These are phyloP conservation scores for Diaporthe citri DNA, from an alignment of 2,329 filamentous ascomycete species.

Conservation along the genomic window DNA sequence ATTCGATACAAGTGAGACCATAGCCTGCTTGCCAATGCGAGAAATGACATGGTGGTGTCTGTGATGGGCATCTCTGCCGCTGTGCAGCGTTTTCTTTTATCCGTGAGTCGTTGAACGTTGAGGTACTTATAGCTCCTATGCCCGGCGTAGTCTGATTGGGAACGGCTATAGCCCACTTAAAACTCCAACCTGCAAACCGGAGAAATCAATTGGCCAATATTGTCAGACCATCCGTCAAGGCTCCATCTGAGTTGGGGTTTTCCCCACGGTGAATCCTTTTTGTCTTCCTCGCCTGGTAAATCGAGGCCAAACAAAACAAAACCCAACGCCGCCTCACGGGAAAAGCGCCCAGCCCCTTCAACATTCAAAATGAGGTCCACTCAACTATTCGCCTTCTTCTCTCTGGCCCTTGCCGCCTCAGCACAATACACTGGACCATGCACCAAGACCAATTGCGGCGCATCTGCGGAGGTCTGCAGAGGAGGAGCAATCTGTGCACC, in stretches of 20 bases:
- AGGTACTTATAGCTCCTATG: neutral
- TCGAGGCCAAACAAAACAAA: neutral
- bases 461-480: constrained; percentile 3
- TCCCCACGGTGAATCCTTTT: neutral
- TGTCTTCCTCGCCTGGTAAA: neutral
- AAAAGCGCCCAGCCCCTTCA: too few species aligned
- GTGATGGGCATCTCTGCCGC: neutral
- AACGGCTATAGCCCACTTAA: neutral
- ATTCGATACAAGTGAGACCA: constrained; percentile 10
- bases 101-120: neutral
- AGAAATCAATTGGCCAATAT: neutral
- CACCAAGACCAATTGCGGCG: constrained; percentile 11
- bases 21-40: constrained; percentile 19
- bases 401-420: neutral
- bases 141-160: neutral
- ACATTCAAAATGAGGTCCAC: neutral
- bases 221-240: neutral
- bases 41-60: neutral
- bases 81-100: neutral
- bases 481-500: constrained; percentile 13
- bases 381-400: neutral
- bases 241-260: neutral
- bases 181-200: neutral
- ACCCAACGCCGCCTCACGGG: too few species aligned
- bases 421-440: constrained; percentile 17